phyloP scores from a whole-genome alignment of 148 eudicot species.

The Gaultheria prostrata region DNA sequence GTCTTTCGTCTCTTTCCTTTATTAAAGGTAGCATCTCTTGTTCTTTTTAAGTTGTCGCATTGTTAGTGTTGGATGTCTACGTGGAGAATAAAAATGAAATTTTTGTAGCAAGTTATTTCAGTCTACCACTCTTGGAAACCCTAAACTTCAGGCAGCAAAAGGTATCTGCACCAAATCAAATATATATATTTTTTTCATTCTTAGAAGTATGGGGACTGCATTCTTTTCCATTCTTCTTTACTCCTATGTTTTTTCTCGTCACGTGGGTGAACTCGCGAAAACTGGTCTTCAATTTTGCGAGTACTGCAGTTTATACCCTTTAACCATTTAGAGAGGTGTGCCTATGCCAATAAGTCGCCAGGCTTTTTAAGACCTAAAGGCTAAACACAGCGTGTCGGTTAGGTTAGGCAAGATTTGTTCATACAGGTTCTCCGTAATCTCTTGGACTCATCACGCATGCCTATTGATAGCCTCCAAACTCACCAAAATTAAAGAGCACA shows the following conservation, averaged over 20 bases:
- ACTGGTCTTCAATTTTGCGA: background rate
- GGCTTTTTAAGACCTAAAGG: background rate
- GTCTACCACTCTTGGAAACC: background rate
- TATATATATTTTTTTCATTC: background rate
- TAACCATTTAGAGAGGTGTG: background rate
- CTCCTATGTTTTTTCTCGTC: background rate
- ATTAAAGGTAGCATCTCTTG: slow-evolving; percentile 48
- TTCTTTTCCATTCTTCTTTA: background rate
- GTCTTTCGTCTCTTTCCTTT: slow-evolving; percentile 58
- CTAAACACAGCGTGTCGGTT: background rate
- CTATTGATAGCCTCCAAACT: background rate
- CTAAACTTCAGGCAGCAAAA: background rate
- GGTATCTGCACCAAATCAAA: background rate
- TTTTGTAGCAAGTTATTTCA: background rate
- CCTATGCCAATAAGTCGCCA: background rate
- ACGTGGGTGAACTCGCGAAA: background rate
- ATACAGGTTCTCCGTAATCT: background rate
- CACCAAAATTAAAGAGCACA: background rate
- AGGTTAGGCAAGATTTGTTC: background rate
- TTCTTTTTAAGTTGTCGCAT: background rate
- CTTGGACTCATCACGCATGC: background rate
- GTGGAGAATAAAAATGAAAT: background rate
- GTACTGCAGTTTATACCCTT: background rate
- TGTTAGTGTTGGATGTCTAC: background rate
- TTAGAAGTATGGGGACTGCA: background rate